phyloP scores from a whole-genome alignment of 345 rosid species.

The Lagerstroemia speciosa region DNA sequence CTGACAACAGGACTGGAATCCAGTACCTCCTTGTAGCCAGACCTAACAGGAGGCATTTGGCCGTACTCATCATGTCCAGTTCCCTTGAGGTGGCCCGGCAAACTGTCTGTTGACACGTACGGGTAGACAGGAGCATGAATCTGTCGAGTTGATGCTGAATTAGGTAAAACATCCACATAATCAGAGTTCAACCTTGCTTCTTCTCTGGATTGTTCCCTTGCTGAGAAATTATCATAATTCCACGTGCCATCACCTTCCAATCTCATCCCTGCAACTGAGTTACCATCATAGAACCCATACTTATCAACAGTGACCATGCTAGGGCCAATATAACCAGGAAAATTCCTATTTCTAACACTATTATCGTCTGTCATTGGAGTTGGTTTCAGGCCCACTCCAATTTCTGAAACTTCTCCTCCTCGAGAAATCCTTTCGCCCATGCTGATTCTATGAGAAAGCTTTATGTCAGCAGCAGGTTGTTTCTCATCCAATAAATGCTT shows the following conservation, averaged over 20 bases:
- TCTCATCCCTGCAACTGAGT: neutral
- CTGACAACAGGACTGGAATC: neutral
- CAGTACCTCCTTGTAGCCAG: neutral
- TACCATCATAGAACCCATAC: neutral
- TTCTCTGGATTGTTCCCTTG: slow-evolving; percentile 5
- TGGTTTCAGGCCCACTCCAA: neutral
- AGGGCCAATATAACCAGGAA: neutral
- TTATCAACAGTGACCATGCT: neutral
- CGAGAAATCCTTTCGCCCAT: neutral
- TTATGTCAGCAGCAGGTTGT: neutral
- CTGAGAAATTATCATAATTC: neutral
- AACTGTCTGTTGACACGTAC: neutral
- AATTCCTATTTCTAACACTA: neutral
- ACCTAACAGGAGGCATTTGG: slow-evolving; percentile 3
- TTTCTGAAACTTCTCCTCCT: slow-evolving; percentile 4
- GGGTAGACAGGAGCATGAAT: neutral
- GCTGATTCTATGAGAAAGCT: neutral
- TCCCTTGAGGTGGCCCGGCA: neutral
- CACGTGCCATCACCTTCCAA: neutral
- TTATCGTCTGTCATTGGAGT: neutral
- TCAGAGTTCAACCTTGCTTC: neutral
- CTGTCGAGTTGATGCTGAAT: neutral
- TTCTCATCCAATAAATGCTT: slow-evolving; percentile 16
- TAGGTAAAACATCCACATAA: neutral
- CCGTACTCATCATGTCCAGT: neutral